Evolutionary conservation across 352 stramenopile genomes (phyloP), one percentile per base, ranked within the genome.

Genomic region (Phytopythium chamaehyphon): DNA sequence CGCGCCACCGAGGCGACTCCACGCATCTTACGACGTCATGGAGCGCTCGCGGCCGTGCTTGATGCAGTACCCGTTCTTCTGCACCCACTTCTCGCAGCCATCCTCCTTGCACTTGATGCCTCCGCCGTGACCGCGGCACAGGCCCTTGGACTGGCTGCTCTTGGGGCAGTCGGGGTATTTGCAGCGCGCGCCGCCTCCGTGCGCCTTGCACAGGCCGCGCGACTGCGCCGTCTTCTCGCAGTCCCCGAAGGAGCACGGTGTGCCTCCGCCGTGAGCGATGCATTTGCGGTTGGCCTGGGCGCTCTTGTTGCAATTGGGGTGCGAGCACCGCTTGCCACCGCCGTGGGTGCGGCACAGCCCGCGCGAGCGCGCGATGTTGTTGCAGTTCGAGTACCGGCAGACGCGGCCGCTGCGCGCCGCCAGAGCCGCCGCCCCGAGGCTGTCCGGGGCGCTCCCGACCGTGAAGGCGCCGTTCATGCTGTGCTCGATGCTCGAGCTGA

Each of bases 21-120:
- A 11, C 55, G 51, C 40, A 47, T 53, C 52, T 81, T 61, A 90
- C 33, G 76, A 72, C 28, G 67, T 86, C 70, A 81, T 74, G 19
- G 79, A 51, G 59, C 64, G 70, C 57, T 93, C 83, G 59, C 83
- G 82, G 47, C 82, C 83, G 61, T 94, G 83, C 68, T 93, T 92
- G 64, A 93, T 93, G 66, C 83, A 94, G 63, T 90, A 94, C 47
- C 82, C 83, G 56, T 93, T 93, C 71, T 90, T 91, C 67, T 94
- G 83, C 57, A 93, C 82, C 82, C 83, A 92, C 64, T 94, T 94
- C 51, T 91, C 83, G 48, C 83, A 94, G 15, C 83, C 79, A 44
- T 90, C 80, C 37, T 83, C 77, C 60, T 92, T 94, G 56, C 83
- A 94, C 63, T 91, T 91, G 54, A 93, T 90, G 51, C 82, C 83